A percentile compares a stretch with the other conserved stretches of the same genome.
Conservation (phyloP, 2,329 filamentous ascomycete genomes). For the Dothistroma pini region DNA sequence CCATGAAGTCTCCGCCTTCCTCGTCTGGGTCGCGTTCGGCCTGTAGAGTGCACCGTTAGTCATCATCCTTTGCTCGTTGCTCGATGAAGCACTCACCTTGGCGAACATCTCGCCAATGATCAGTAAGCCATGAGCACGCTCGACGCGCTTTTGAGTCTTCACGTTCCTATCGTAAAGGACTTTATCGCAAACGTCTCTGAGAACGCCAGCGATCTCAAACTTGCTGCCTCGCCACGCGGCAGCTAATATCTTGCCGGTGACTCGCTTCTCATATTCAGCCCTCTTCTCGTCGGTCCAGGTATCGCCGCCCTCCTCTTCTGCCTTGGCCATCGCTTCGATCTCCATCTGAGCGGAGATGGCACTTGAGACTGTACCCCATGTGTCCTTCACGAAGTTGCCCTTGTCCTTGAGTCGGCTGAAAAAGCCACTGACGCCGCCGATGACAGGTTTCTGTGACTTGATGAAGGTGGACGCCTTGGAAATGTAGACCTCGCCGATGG, state of each 20-base stretch:
- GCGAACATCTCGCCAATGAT: slow-evolving; percentile 85
- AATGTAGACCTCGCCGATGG: slow-evolving; percentile 87
- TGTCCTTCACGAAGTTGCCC: slow-evolving; percentile 94
- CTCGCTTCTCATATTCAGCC: slow-evolving; percentile 88
- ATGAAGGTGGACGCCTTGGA: slow-evolving; percentile 83
- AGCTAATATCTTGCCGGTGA: slow-evolving; percentile 96
- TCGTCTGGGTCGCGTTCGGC: slow-evolving; percentile 87
- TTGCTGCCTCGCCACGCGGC: slow-evolving; percentile 95
- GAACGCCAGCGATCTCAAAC: slow-evolving; percentile 95
- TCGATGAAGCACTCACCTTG: slow-evolving; percentile 58
- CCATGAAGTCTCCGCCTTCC: slow-evolving; percentile 90
- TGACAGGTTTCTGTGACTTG: slow-evolving; percentile 91
- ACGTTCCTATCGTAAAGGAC: slow-evolving; percentile 79
- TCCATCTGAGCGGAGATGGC: slow-evolving; percentile 97
- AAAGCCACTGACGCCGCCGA: slow-evolving; percentile 80
- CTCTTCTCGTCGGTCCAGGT: slow-evolving; percentile 99
- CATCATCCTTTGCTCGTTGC: background rate
- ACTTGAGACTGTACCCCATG: slow-evolving; percentile 94
- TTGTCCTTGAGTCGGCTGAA: slow-evolving; percentile 94
- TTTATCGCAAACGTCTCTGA: slow-evolving; percentile 89
- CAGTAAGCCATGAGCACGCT: slow-evolving; percentile 85
- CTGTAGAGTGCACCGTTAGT: slow-evolving; percentile 45
- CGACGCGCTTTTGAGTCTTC: slow-evolving; percentile 75
- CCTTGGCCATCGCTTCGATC: slow-evolving; percentile 97
- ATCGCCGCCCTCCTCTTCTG: slow-evolving; percentile 91